Evolutionary conservation across 345 rosid species (phyloP), one percentile per base, ranked within the genome.

Genomic region (Carallia pectinifolia): DNA sequence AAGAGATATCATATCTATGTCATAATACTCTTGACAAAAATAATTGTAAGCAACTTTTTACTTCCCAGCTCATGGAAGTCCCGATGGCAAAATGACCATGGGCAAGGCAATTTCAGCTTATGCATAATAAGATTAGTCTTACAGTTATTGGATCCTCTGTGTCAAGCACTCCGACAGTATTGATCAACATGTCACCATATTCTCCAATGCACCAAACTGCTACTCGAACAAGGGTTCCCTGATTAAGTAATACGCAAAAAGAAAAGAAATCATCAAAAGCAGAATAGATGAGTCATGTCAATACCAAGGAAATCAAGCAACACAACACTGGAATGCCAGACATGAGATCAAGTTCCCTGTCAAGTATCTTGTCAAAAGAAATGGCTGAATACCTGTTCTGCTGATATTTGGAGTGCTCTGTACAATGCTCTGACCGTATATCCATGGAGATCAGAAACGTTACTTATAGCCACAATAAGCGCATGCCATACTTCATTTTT

Each of bases 121-220:
- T 6, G 50, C 54, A 73, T 44, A 67, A 64, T 53, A 63, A 55
- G 69, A 72, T 70, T 64, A 60, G 72, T 76, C 92, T 85, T 76
- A 96, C 99, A 53, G 97, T 92, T 76, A 90, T 65, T 58, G 98
- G 91, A 77, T 96, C 94, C 81, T 96, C 99, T 52, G 83, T 69
- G 77, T 86, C 80, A 80, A 96, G 94, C 91, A 92, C 81, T 74
- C 99, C 98, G 31, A 71, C 85, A 85, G 86, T 92, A 69, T 90
- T 89, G 60, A 92, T 91, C 88, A 96, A 79, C 82, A 96, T 65
- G 80, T 96, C 99, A 71, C 98, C 99, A 74, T 92, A 96, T 83
- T 96, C 99, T 73, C 99, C 99, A 62, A 96, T 82, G 85, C 98
- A 96, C 99, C 99, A 96, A 64, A 90, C 86, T 37, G 99, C 98